These are phyloP conservation scores for Claviceps sp. DNA, from an alignment of 2,329 filamentous ascomycete species.

Conservation along the genomic window DNA sequence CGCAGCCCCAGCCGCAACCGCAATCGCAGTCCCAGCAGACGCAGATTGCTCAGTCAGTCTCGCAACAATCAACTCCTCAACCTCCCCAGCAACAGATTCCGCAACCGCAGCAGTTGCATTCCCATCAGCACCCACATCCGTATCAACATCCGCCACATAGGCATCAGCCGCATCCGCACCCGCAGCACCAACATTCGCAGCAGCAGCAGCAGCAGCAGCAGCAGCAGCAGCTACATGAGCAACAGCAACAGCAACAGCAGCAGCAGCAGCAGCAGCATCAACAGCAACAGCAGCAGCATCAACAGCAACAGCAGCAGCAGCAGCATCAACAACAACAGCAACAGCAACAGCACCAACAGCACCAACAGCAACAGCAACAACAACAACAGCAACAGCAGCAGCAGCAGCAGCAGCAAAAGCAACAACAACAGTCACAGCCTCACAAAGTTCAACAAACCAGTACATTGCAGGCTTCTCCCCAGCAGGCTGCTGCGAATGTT, in stretches of 20 bases:
- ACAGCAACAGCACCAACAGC: constrained; percentile 14
- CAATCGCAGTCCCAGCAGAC: constrained; percentile 14
- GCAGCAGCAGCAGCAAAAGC: constrained; percentile 3
- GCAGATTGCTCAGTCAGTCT: constrained; percentile 5
- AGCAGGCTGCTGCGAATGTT: constrained; percentile 21
- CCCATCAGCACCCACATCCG: constrained; percentile 13
- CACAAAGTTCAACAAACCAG: constrained; percentile 21
- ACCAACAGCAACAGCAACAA: constrained; percentile 17
- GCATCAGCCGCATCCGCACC: background rate
- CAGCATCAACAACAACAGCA: constrained; percentile 5
- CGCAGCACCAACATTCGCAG: background rate
- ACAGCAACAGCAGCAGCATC: constrained; percentile 7
- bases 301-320: constrained; percentile 13
- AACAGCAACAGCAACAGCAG: constrained; percentile 14
- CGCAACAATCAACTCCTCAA: constrained; percentile 10
- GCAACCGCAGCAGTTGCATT: constrained; percentile 5
- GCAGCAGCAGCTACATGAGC: constrained; percentile 12
- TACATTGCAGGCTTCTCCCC: constrained; percentile 17
- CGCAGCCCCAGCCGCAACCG: constrained; percentile 11
- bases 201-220: constrained; percentile 14
- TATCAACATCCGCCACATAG: constrained; percentile 18
- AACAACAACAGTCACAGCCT: constrained; percentile 17
- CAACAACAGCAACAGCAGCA: background rate
- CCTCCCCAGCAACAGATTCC: constrained; percentile 13
- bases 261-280: constrained; percentile 18